A percentile compares a stretch with the other conserved stretches of the same genome.
phyloP scores from a whole-genome alignment of 257 asterid genomes.

The Penstemon newberryi region DNA sequence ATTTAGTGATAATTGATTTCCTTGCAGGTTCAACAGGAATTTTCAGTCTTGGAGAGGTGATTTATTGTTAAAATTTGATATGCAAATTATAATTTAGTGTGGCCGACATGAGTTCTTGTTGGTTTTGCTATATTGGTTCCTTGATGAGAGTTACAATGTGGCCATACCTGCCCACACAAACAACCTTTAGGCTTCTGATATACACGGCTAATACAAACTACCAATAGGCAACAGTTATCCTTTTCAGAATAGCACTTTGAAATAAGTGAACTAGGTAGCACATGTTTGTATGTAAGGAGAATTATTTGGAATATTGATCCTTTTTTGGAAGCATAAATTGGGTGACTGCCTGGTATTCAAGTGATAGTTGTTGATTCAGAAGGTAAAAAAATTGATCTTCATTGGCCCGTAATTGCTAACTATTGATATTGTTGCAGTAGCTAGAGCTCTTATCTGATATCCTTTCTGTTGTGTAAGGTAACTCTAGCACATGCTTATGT shows the following conservation, averaged over 20 bases:
- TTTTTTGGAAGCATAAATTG: background rate
- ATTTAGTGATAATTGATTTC: constrained; percentile 16
- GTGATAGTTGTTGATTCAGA: constrained; percentile 4
- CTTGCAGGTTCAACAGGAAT: constrained; percentile 75
- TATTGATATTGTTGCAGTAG: background rate
- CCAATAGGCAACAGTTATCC: background rate
- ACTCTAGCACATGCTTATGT: background rate
- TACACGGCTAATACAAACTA: constrained; percentile 7
- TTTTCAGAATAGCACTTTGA: background rate
- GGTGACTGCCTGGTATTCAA: background rate
- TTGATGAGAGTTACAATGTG: constrained; percentile 9
- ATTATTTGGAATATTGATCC: background rate
- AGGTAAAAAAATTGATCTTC: constrained; percentile 4
- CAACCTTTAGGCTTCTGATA: background rate
- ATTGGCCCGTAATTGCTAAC: constrained; percentile 20
- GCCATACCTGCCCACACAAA: background rate
- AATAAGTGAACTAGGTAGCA: background rate
- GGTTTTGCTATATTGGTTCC: constrained; percentile 1
- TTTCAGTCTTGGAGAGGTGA: constrained; percentile 80
- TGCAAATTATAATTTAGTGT: constrained; percentile 23
- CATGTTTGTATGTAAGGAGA: constrained; percentile 12
- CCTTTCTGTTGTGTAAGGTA: constrained; percentile 5
- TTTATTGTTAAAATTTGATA: constrained; percentile 22
- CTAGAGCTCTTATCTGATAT: constrained; percentile 10
- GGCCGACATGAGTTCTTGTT: constrained; percentile 3